These are phyloP conservation scores for Cutaneotrichosporon sp. DNA, from an alignment of 1,284 basidiomycete species.

Conservation along the genomic window DNA sequence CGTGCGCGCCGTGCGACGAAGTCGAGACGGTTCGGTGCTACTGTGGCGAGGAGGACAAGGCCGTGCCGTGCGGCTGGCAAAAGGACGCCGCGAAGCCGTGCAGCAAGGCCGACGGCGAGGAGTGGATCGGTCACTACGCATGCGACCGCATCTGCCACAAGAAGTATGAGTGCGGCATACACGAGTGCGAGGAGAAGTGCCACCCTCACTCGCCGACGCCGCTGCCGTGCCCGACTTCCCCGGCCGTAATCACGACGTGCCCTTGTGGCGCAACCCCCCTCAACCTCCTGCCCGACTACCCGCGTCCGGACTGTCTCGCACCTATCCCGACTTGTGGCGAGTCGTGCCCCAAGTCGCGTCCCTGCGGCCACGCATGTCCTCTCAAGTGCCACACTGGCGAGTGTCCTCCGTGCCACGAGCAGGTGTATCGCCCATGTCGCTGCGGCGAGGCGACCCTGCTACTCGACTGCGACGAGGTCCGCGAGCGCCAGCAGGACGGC, in stretches of 20 bases:
- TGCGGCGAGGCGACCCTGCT: slow-evolving; percentile 64
- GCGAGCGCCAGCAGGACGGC: slow-evolving; percentile 40
- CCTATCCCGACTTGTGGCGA: slow-evolving; percentile 72
- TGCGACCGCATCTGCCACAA: slow-evolving; percentile 64
- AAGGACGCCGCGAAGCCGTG: slow-evolving; percentile 40
- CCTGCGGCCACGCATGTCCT: slow-evolving; percentile 66
- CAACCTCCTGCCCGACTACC: slow-evolving; percentile 36
- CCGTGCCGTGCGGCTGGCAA: slow-evolving; percentile 62
- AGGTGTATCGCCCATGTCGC: slow-evolving; percentile 66
- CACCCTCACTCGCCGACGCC: slow-evolving; percentile 64
- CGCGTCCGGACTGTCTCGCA: slow-evolving; percentile 61
- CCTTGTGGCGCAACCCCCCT: slow-evolving; percentile 71
- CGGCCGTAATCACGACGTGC: slow-evolving; percentile 62
- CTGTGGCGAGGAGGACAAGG: slow-evolving; percentile 65
- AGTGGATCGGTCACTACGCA: slow-evolving; percentile 65
- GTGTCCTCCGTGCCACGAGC: slow-evolving; percentile 69
- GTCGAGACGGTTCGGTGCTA: slow-evolving; percentile 61
- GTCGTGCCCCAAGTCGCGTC: slow-evolving; percentile 61
- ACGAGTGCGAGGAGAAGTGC: slow-evolving; percentile 60
- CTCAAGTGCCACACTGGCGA: slow-evolving; percentile 51
- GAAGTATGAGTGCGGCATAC: slow-evolving; percentile 67
- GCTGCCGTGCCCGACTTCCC: slow-evolving; percentile 66
- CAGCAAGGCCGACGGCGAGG: slow-evolving; percentile 24
- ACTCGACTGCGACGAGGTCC: slow-evolving; percentile 50
- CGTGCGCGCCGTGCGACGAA: slow-evolving; percentile 60